Evolutionary conservation across 179 eudicot species (phyloP).

Genomic region (Vitellaria paradoxa): DNA sequence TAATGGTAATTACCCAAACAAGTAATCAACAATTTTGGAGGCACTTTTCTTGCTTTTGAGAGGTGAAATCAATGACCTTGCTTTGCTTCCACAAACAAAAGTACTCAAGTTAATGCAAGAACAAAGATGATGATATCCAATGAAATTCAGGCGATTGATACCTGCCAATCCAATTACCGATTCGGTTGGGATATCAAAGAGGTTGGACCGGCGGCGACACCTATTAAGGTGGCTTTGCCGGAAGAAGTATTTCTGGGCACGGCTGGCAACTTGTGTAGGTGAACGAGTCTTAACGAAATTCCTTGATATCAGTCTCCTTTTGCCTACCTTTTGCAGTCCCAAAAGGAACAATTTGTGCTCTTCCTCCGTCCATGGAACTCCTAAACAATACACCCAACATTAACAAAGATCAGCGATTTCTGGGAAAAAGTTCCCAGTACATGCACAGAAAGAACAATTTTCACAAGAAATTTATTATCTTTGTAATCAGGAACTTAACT

Average conservation of each 20-base stretch:
- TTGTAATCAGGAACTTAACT: no score
- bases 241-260: constrained; percentile 83
- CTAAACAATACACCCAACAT: constrained; percentile 26
- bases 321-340: constrained; percentile 75
- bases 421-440: not conserved
- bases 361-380: constrained; percentile 95
- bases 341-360: constrained; percentile 78
- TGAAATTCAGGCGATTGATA: not conserved
- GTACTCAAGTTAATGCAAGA: not conserved
- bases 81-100: not conserved
- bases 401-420: not conserved
- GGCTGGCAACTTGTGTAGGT: constrained; percentile 88
- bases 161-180: constrained; percentile 34
- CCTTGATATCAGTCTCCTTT: constrained; percentile 84
- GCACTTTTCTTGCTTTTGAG: not conserved
- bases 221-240: constrained; percentile 64
- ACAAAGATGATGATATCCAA: not conserved
- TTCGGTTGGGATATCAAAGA: constrained; percentile 80
- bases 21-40: not conserved
- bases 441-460: not conserved
- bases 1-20: not conserved
- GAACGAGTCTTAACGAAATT: constrained; percentile 81
- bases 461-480: no score
- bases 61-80: not conserved
- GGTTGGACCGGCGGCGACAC: constrained; percentile 86